Evolutionary conservation across 495 filamentous ascomycete species (phyloP).

Genomic region (Xylaria intraflava): DNA sequence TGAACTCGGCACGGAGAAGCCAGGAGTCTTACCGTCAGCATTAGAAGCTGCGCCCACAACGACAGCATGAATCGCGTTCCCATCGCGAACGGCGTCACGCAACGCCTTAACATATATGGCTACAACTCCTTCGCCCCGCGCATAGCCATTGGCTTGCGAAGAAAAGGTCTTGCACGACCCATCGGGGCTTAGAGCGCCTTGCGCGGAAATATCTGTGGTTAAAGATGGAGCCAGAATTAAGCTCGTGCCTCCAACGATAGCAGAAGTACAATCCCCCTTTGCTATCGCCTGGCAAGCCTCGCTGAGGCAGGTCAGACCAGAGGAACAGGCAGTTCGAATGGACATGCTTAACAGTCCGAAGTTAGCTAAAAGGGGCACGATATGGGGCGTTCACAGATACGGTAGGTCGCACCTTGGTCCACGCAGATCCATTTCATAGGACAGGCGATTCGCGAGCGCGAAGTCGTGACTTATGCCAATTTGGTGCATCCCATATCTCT

Average conservation of each 20-base stretch:
- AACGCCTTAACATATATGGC: constrained; percentile 41
- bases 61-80: constrained; percentile 44
- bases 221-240: background rate
- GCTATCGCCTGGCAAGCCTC: constrained; percentile 20
- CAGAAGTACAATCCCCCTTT: background rate
- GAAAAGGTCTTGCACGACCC: too few species aligned
- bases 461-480: too few species aligned
- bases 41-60: constrained; percentile 42
- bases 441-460: too few species aligned
- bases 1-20: constrained; percentile 51
- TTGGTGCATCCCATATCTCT: too few species aligned
- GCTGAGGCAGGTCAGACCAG: too few species aligned
- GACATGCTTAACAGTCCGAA: too few species aligned
- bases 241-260: constrained; percentile 14
- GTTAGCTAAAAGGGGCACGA: too few species aligned
- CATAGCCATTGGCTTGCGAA: constrained; percentile 46
- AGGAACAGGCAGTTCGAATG: too few species aligned
- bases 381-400: too few species aligned
- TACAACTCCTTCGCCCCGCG: constrained; percentile 42
- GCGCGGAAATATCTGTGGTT: constrained; percentile 3
- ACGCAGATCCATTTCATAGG: too few species aligned
- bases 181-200: too few species aligned
- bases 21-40: constrained; percentile 33
- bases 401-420: too few species aligned
- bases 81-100: constrained; percentile 35